Percentiles rank a stretch among this genome's conserved stretches.
These are phyloP conservation scores for Moesziomyces sp. DNA, from an alignment of 1,284 basidiomycete genomes.

Conservation along the genomic window DNA sequence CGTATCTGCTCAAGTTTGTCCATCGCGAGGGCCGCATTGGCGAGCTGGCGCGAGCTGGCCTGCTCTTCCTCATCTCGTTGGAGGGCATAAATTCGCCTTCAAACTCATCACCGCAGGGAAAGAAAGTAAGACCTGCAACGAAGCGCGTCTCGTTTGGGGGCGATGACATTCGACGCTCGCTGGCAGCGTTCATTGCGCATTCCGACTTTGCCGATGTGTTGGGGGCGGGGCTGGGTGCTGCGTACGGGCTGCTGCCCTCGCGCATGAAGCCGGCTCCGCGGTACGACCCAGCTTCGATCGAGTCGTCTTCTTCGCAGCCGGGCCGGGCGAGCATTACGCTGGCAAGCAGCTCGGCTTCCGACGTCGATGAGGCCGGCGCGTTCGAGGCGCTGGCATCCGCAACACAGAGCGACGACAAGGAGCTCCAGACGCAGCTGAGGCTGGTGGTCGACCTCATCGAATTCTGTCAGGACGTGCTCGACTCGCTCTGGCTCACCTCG, in stretches of 20 bases:
- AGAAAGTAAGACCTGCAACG: slow-evolving; percentile 5
- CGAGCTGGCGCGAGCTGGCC: slow-evolving; percentile 89
- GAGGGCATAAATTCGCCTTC: slow-evolving; percentile 16
- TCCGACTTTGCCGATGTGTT: slow-evolving; percentile 97
- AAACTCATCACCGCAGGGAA: not conserved
- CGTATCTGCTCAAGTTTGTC: slow-evolving; percentile 92
- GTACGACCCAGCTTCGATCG: slow-evolving; percentile 36
- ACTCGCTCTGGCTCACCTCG: slow-evolving; percentile 34
- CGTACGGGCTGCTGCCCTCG: slow-evolving; percentile 85
- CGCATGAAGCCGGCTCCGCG: slow-evolving; percentile 26
- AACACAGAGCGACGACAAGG: slow-evolving; percentile 71
- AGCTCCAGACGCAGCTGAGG: slow-evolving; percentile 83
- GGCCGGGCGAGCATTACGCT: slow-evolving; percentile 25
- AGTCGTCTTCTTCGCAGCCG: slow-evolving; percentile 2
- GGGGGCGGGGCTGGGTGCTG: slow-evolving; percentile 89
- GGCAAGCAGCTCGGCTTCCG: slow-evolving; percentile 30
- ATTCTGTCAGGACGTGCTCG: slow-evolving; percentile 84
- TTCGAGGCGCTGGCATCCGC: slow-evolving; percentile 32
- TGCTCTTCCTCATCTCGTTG: slow-evolving; percentile 92
- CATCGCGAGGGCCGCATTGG: slow-evolving; percentile 94
- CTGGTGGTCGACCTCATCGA: slow-evolving; percentile 89
- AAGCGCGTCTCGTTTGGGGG: slow-evolving; percentile 26
- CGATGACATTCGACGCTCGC: slow-evolving; percentile 70
- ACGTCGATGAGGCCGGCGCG: slow-evolving; percentile 1
- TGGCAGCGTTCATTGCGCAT: slow-evolving; percentile 92